A percentile compares a stretch with the other conserved stretches of the same genome.
These are phyloP conservation scores for Globisporangium alternatum DNA, from an alignment of 352 stramenopile species.

Conservation along the genomic window DNA sequence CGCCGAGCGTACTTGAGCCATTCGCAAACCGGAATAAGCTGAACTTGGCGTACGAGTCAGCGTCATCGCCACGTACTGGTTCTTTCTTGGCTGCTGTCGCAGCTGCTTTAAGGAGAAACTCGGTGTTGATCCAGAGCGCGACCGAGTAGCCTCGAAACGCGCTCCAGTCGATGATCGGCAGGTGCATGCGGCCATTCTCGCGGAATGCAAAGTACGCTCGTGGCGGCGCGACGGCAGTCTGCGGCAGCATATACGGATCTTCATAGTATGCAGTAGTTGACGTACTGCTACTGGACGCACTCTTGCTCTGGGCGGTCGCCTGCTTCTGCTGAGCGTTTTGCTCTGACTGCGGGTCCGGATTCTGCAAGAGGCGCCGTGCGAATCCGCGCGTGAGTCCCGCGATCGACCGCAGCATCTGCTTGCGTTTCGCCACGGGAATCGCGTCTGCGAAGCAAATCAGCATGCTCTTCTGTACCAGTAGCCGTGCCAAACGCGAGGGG, in stretches of 20 bases:
- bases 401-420: constrained; percentile 27
- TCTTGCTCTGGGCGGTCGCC: neutral
- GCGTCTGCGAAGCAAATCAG: constrained; percentile 35
- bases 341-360: constrained; percentile 15
- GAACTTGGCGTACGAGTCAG: constrained; percentile 35
- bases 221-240: constrained; percentile 35
- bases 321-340: neutral
- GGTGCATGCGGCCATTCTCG: constrained; percentile 60
- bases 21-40: constrained; percentile 76
- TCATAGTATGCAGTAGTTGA: neutral
- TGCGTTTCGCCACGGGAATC: constrained; percentile 19
- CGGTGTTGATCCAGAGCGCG: constrained; percentile 68
- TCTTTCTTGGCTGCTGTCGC: neutral
- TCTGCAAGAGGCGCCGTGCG: constrained; percentile 29
- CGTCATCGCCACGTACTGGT: neutral
- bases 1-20: constrained; percentile 56
- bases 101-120: constrained; percentile 19
- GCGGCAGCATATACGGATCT: constrained; percentile 35
- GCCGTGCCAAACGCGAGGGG: constrained; percentile 20
- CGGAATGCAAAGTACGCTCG: constrained; percentile 65
- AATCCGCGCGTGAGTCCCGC: constrained; percentile 33
- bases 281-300: neutral
- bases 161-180: constrained; percentile 77
- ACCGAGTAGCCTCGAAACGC: constrained; percentile 80
- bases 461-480: constrained; percentile 38